phyloP scores from a whole-genome alignment of 345 rosid genomes.

The Orychophragmus violaceus region DNA sequence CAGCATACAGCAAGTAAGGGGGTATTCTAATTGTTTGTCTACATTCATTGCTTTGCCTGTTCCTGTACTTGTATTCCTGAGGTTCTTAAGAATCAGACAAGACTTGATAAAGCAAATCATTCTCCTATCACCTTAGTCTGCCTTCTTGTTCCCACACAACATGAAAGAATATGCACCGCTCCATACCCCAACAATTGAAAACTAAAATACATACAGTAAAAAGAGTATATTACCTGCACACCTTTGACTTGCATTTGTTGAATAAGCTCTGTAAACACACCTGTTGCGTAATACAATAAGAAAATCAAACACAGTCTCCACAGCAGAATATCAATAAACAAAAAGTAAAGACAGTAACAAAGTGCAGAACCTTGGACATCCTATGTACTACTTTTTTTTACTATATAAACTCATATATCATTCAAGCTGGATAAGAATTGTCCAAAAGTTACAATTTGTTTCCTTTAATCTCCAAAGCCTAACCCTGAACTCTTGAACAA shows the following conservation, averaged over 20 bases:
- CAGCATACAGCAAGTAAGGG: neutral
- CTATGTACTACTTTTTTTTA: neutral
- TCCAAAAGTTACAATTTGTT: neutral
- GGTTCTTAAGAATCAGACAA: neutral
- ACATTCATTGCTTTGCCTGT: neutral
- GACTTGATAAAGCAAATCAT: neutral
- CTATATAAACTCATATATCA: neutral
- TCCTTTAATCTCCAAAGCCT: neutral
- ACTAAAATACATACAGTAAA: neutral
- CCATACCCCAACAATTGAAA: too few species aligned
- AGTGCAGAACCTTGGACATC: neutral
- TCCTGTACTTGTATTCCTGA: neutral
- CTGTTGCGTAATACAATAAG: constrained; percentile 35
- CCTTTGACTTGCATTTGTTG: constrained; percentile 99
- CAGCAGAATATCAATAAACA: neutral
- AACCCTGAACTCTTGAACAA: neutral
- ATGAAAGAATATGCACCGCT: too few species aligned
- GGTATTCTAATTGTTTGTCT: neutral
- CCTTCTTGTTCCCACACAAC: neutral
- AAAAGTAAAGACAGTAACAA: neutral
- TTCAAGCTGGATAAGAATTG: neutral
- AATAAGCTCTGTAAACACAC: constrained; percentile 96
- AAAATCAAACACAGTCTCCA: neutral
- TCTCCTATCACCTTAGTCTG: neutral
- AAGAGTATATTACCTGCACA: constrained; percentile 12